A percentile compares a stretch with the other conserved stretches of the same genome.
Conservation (phyloP, 2,329 filamentous ascomycete species). For the Emmonsia crescens region DNA sequence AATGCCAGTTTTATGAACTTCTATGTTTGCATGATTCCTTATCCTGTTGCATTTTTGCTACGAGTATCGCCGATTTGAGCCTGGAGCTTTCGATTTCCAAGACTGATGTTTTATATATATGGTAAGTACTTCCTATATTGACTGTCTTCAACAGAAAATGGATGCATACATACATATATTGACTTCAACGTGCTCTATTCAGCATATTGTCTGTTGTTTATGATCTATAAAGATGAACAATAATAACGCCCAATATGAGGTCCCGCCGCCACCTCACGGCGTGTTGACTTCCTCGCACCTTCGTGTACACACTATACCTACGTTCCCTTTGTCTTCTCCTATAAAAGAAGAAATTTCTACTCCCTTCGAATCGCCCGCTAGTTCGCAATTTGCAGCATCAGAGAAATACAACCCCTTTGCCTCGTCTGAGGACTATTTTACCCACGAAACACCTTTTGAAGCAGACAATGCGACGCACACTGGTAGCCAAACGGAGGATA, state of each 20-base stretch:
- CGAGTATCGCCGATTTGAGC: neutral
- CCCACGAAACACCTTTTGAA: conserved; percentile 9
- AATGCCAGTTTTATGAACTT: neutral
- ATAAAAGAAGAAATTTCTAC: conserved; percentile 33
- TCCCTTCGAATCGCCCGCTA: conserved; percentile 24
- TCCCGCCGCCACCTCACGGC: neutral
- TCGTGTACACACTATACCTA: conserved; percentile 23
- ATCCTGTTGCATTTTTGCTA: neutral
- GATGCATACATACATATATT: neutral
- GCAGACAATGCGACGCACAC: neutral
- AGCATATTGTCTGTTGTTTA: neutral
- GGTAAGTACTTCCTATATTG: neutral
- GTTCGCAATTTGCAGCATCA: conserved; percentile 19
- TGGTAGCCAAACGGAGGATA: neutral
- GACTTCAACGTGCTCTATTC: neutral
- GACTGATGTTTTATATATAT: neutral
- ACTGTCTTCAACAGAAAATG: neutral
- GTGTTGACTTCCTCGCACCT: conserved; percentile 9
- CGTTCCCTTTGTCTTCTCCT: conserved; percentile 34
- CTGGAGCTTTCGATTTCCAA: neutral
- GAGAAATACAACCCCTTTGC: conserved; percentile 22
- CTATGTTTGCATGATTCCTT: neutral
- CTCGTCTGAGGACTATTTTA: conserved; percentile 20
- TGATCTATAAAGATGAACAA: neutral
- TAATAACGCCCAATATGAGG: neutral